Evolutionary conservation across 306 rosid genomes (phyloP).

Genomic region (Quercus glauca): DNA sequence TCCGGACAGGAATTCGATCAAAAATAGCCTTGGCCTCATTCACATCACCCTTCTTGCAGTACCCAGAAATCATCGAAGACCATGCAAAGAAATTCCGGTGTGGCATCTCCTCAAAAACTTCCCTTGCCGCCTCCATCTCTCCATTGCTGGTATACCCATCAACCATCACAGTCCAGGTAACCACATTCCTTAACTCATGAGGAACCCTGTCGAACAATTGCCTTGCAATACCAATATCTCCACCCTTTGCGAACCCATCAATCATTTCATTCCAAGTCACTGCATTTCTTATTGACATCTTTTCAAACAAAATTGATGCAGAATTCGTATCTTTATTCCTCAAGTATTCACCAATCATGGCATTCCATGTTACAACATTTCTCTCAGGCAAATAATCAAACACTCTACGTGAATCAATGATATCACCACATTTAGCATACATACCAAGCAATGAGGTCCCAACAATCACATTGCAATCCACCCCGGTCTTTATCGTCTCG

Average conservation of each 20-base stretch:
- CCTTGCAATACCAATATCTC: conserved; percentile 46
- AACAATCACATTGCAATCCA: conserved; percentile 32
- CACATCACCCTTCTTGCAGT: conserved; percentile 54
- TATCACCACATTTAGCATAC: conserved; percentile 43
- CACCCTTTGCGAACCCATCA: conserved; percentile 53
- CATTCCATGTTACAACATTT: conserved; percentile 65
- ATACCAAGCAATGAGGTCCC: conserved; percentile 51
- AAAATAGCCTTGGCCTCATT: conserved; percentile 48
- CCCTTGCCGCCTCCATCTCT: conserved; percentile 61
- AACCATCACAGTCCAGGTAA: conserved; percentile 78
- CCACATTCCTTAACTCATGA: conserved; percentile 39
- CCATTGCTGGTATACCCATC: conserved; percentile 67
- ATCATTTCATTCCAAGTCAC: conserved; percentile 80
- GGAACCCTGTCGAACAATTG: conserved; percentile 57
- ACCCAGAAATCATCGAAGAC: conserved; percentile 76
- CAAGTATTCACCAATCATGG: conserved; percentile 57
- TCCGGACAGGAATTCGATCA: conserved; percentile 33
- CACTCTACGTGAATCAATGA: conserved; percentile 39
- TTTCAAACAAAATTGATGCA: conserved; percentile 43
- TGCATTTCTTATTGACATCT: conserved; percentile 37
- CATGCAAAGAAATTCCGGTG: conserved; percentile 53
- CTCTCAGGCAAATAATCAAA: conserved; percentile 52
- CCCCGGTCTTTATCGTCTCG: conserved; percentile 51
- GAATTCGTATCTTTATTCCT: conserved; percentile 44
- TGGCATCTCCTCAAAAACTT: conserved; percentile 62